These are phyloP conservation scores for Rhizoctonia solani DNA, from an alignment of 1,284 basidiomycete genomes.

Conservation along the genomic window DNA sequence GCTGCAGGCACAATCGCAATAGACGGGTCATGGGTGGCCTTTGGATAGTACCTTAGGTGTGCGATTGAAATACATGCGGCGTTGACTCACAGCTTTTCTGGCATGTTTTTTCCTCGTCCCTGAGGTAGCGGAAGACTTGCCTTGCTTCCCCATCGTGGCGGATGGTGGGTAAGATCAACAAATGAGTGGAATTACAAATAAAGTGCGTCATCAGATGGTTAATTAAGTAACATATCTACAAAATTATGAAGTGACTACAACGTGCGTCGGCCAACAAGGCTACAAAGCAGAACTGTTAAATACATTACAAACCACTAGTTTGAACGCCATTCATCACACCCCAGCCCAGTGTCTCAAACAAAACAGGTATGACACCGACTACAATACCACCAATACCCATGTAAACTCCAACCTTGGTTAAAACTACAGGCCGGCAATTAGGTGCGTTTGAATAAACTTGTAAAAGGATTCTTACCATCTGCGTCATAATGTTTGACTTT, in stretches of 20 bases:
- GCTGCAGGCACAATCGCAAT: conserved; percentile 39
- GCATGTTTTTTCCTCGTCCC: conserved; percentile 87
- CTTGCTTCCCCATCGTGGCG: conserved; percentile 34
- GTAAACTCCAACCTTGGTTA: conserved; percentile 92
- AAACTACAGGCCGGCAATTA: conserved; percentile 49
- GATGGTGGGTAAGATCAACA: not conserved
- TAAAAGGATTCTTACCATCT: conserved; percentile 61
- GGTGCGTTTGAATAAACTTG: not conserved
- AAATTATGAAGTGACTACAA: conserved; percentile 25
- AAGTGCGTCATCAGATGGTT: conserved; percentile 8
- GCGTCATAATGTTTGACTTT: conserved; percentile 77
- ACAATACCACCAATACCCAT: conserved; percentile 79
- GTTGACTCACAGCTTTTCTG: conserved; percentile 55
- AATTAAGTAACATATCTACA: not conserved
- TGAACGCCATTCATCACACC: conserved; percentile 34
- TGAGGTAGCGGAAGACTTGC: conserved; percentile 62
- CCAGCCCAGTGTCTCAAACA: conserved; percentile 66
- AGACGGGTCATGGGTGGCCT: conserved; percentile 27
- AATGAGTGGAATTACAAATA: conserved; percentile 5
- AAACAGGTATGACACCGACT: conserved; percentile 61
- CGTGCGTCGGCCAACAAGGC: not conserved
- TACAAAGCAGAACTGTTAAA: not conserved
- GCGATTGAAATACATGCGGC: not conserved
- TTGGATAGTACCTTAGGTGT: too few species aligned
- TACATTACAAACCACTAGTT: not conserved